phyloP scores from a whole-genome alignment of 1,284 basidiomycete genomes.

The Mrakiaceae sp. region DNA sequence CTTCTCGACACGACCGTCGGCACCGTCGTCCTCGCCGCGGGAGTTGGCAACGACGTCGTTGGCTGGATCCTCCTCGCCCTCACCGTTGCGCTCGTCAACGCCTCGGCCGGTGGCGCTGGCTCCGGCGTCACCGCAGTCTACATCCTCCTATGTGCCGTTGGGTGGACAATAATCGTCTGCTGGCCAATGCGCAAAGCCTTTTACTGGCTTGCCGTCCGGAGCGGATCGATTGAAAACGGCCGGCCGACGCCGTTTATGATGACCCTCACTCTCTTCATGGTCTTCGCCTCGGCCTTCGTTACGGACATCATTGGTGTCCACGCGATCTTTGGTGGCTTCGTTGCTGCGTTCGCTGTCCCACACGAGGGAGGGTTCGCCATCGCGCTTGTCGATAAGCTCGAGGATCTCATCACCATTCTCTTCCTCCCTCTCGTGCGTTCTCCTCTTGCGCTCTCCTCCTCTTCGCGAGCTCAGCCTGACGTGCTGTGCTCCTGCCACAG shows the following conservation, averaged over 20 bases:
- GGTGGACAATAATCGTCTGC: conserved; percentile 48
- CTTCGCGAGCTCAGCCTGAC: background rate
- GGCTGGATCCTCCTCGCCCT: conserved; percentile 60
- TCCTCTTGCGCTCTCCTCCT: background rate
- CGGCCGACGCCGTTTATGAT: conserved; percentile 67
- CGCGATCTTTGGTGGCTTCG: conserved; percentile 54
- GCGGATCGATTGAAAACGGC: conserved; percentile 61
- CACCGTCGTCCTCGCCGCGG: conserved; percentile 81
- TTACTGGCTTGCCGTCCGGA: conserved; percentile 59
- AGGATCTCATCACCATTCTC: conserved; percentile 54
- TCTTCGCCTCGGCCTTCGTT: conserved; percentile 69
- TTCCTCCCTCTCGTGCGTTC: conserved; percentile 50
- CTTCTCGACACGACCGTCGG: conserved; percentile 88
- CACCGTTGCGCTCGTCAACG: conserved; percentile 81
- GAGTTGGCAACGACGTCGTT: conserved; percentile 77
- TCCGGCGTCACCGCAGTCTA: conserved; percentile 56
- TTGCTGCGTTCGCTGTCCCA: conserved; percentile 79
- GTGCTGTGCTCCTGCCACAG: conserved; percentile 30
- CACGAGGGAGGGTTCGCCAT: conserved; percentile 77
- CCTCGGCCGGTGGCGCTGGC: conserved; percentile 44
- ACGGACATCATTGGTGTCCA: conserved; percentile 86
- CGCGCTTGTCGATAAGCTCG: conserved; percentile 59
- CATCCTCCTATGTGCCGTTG: conserved; percentile 68
- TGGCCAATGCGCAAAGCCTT: conserved; percentile 35
- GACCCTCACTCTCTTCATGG: conserved; percentile 59